Percentiles rank a stretch among this genome's conserved stretches.
Evolutionary conservation across 192 early-diverging fungal genomes (phyloP).

Genomic region (Chytriomyces confervae): DNA sequence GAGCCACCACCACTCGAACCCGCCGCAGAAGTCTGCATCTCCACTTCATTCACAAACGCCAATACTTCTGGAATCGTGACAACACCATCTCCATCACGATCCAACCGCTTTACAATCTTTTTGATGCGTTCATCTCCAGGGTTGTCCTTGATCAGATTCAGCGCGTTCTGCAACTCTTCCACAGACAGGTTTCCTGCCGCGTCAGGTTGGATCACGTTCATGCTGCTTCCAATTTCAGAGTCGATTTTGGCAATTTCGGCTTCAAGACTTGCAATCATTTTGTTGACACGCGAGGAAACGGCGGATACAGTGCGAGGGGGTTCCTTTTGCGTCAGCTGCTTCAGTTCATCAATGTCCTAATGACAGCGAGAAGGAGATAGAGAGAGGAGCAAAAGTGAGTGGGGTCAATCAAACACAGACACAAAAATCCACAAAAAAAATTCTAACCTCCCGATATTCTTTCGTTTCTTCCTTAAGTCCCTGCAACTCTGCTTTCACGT

Average conservation of each 20-base stretch:
- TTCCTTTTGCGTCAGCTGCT: slow-evolving; percentile 57
- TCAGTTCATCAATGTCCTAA: slow-evolving; percentile 60
- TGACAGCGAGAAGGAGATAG: slow-evolving; percentile 1
- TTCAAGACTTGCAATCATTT: slow-evolving; percentile 80
- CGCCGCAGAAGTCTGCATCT: slow-evolving; percentile 63
- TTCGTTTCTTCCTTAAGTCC: slow-evolving; percentile 56
- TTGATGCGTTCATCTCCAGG: slow-evolving; percentile 74
- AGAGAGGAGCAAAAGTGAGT: neutral
- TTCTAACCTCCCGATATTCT: slow-evolving; percentile 53
- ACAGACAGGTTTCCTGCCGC: slow-evolving; percentile 70
- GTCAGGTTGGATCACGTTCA: slow-evolving; percentile 71
- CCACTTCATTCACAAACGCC: slow-evolving; percentile 57
- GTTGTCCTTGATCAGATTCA: slow-evolving; percentile 69
- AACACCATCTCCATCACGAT: slow-evolving; percentile 73
- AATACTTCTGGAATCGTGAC: slow-evolving; percentile 68
- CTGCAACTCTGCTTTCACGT: slow-evolving; percentile 50
- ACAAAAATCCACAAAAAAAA: neutral
- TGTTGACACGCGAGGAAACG: slow-evolving; percentile 73
- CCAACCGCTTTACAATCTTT: slow-evolving; percentile 75
- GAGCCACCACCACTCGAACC: slow-evolving; percentile 21
- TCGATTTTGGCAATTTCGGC: slow-evolving; percentile 72
- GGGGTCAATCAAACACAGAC: neutral
- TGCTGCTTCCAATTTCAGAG: slow-evolving; percentile 64
- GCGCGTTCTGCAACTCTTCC: slow-evolving; percentile 70
- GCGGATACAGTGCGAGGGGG: slow-evolving; percentile 62